Conservation (phyloP, 2,329 filamentous ascomycete species). For the Seiridium unicorne region DNA sequence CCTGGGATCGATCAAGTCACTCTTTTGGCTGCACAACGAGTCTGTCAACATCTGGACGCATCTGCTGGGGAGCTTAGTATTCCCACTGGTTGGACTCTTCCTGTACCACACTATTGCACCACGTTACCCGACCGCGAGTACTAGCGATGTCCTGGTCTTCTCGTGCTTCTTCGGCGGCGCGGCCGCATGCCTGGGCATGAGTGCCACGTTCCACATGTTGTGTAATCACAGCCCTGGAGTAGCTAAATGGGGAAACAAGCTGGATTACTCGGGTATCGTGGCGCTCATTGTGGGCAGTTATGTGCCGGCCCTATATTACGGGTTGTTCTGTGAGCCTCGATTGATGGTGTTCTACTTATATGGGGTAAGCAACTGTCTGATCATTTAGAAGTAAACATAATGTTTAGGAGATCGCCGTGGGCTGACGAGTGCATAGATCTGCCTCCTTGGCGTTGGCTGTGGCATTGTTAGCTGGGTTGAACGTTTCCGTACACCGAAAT, state of each 20-base stretch:
- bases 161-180: constrained; percentile 77
- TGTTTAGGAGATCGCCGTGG: not conserved
- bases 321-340: constrained; percentile 68
- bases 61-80: constrained; percentile 62
- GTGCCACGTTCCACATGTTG: constrained; percentile 80
- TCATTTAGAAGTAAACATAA: not conserved
- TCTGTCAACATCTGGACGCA: constrained; percentile 64
- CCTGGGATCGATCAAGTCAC: constrained; percentile 40
- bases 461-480: constrained; percentile 75
- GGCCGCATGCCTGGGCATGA: constrained; percentile 73
- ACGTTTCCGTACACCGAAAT: constrained; percentile 77
- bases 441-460: constrained; percentile 72
- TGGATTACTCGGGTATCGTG: constrained; percentile 95
- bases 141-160: constrained; percentile 69
- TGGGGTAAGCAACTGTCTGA: constrained; percentile 53
- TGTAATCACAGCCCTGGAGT: constrained; percentile 80
- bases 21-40: constrained; percentile 59
- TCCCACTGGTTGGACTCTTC: constrained; percentile 47
- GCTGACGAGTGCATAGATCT: constrained; percentile 59
- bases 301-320: constrained; percentile 85
- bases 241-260: constrained; percentile 81
- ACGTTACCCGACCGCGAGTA: constrained; percentile 62
- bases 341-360: constrained; percentile 72
- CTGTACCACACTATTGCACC: constrained; percentile 59
- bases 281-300: constrained; percentile 89